These are phyloP conservation scores for Leishmania mexicana DNA, from an alignment of 208 protist genomes.

Conservation along the genomic window DNA sequence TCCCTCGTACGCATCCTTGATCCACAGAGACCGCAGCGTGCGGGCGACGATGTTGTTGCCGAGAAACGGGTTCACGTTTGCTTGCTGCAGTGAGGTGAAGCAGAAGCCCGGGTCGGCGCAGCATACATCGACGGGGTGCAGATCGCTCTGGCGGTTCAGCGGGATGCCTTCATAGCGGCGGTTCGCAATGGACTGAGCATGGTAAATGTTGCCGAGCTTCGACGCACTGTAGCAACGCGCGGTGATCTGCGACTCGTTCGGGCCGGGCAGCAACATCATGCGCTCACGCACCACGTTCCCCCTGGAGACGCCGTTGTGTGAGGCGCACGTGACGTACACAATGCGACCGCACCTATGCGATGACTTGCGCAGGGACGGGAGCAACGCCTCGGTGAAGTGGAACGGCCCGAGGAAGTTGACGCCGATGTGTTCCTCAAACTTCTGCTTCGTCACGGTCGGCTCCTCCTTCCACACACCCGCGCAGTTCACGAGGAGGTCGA, in stretches of 20 bases:
- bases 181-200: constrained; percentile 68
- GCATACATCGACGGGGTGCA: constrained; percentile 72
- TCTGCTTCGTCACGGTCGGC: constrained; percentile 56
- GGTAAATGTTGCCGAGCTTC: constrained; percentile 86
- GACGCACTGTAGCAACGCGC: constrained; percentile 80
- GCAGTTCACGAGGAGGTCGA: constrained; percentile 84
- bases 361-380: constrained; percentile 64
- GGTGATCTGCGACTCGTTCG: constrained; percentile 51
- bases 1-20: constrained; percentile 72
- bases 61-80: constrained; percentile 45
- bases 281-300: constrained; percentile 69
- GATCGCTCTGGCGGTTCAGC: constrained; percentile 52
- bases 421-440: constrained; percentile 81
- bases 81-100: constrained; percentile 52
- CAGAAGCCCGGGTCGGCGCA: constrained; percentile 74
- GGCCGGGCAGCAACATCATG: constrained; percentile 54
- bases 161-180: constrained; percentile 81
- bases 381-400: constrained; percentile 79
- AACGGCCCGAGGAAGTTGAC: constrained; percentile 84
- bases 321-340: constrained; percentile 79
- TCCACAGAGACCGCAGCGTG: constrained; percentile 71
- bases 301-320: constrained; percentile 69
- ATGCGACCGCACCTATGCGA: constrained; percentile 52
- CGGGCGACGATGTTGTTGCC: constrained; percentile 47
- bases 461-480: constrained; percentile 77